Base-by-base conservation (phyloP, 805 yeast species). In the Cyberlindnera mycetangii region DNA sequence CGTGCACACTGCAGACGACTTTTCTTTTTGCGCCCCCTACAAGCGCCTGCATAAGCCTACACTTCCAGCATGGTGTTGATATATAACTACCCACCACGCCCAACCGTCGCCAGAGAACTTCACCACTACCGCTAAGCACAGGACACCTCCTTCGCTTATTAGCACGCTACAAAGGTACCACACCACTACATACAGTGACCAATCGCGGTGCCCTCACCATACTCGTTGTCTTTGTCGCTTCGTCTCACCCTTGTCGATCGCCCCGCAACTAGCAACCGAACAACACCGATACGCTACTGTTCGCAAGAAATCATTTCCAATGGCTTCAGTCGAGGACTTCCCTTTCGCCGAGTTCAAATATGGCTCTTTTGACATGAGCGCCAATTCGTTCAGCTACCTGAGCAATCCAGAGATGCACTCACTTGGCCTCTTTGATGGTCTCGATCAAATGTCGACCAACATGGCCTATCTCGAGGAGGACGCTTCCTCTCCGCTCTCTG, bases 281-380 rank as follows among this genome's bases (percentile, higher is more conserved):
- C 33, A 22, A 5, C 5, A 17, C 27, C 25, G 25, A 22, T 8
- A 4, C 25, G 14, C 25, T 17, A 22, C 22, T 14, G 18, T 7
- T 27, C 40, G 9, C 33, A 28, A 18, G 12, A 18, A 19, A 25
- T 9, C 7, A 6, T 9, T 19, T 5, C 18, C 18, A 27, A 47
- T 47, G 50, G 39, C 50, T n/a, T 47, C 50, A 3, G 50, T 47
- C 11, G 50, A 45, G 16, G 49, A 47, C 31, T 42, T 35, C 32
- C 38, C 47, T 9, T 47, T 47, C 21, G 44, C 37, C 8, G 50
- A 47, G 33, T 27, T 42, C 25, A 39, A 40, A 42, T 25, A 22
- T 31, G 30, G 31, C 24, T 21, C 37, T 4, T 32, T 39, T 16
- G 47, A 47, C 17, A 31, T 12, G 18, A 38, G 12, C 25, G 12